Evolutionary conservation across 805 yeast genomes (phyloP).

Genomic region (Yamadazyma insecticola): DNA sequence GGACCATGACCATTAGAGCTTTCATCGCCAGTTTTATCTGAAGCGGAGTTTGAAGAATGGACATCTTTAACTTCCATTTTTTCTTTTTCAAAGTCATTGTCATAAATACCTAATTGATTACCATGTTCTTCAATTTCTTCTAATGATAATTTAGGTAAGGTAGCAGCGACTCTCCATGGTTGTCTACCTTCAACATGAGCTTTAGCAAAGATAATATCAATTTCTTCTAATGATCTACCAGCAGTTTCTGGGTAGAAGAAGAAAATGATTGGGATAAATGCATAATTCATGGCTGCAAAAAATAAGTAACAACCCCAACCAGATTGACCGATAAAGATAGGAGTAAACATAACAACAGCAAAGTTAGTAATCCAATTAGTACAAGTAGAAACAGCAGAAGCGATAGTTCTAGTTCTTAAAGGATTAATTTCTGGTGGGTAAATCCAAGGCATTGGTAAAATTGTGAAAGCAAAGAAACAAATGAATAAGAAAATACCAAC

Average conservation of each 20-base stretch:
- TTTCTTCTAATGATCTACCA: slow-evolving; percentile 43
- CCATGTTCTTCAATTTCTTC: slow-evolving; percentile 60
- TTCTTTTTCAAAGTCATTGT: slow-evolving; percentile 38
- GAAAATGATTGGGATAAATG: slow-evolving; percentile 36
- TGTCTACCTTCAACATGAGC: slow-evolving; percentile 52
- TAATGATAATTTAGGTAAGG: slow-evolving; percentile 54
- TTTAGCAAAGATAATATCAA: slow-evolving; percentile 59
- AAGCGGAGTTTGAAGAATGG: slow-evolving; percentile 10
- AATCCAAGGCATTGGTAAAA: slow-evolving; percentile 44
- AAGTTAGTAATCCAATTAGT: slow-evolving; percentile 43
- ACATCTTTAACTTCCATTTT: slow-evolving; percentile 28
- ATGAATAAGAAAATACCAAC: slow-evolving; percentile 43
- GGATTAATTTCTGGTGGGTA: slow-evolving; percentile 46
- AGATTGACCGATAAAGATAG: slow-evolving; percentile 33
- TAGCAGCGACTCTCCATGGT: slow-evolving; percentile 60
- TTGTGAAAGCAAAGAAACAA: slow-evolving; percentile 40
- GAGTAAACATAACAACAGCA: slow-evolving; percentile 45
- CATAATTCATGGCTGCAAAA: slow-evolving; percentile 36
- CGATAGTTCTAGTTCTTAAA: slow-evolving; percentile 42
- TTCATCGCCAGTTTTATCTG: slow-evolving; percentile 5
- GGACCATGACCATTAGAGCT: slow-evolving; percentile 5
- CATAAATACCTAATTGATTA: slow-evolving; percentile 51
- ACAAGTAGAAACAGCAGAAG: slow-evolving; percentile 41
- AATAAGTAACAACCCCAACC: slow-evolving; percentile 40
- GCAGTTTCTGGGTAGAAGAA: slow-evolving; percentile 45